These are phyloP conservation scores for Neocallimastix lanati DNA, from an alignment of 192 early-diverging fungal species.

Conservation along the genomic window DNA sequence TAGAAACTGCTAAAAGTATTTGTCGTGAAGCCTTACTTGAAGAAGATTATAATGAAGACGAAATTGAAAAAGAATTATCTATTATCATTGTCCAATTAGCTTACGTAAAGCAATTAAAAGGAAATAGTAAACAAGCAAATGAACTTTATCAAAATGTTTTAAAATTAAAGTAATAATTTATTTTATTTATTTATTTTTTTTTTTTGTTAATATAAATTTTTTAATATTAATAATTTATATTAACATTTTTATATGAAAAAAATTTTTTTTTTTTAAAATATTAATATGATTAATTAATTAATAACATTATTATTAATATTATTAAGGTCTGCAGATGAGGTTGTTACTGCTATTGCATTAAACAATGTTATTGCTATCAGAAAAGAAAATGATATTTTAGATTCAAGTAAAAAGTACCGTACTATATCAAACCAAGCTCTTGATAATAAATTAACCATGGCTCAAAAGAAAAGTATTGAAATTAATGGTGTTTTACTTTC, in stretches of 20 bases:
- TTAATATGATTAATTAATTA: neutral
- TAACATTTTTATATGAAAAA: no score
- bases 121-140: slow-evolving; percentile 21
- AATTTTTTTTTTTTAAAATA: no score
- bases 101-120: slow-evolving; percentile 45
- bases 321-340: slow-evolving; percentile 24
- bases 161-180: slow-evolving; percentile 25
- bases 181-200: no score
- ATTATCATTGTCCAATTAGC: slow-evolving; percentile 43
- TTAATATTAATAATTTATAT: no score
- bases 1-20: slow-evolving; percentile 36
- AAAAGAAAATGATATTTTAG: slow-evolving; percentile 33
- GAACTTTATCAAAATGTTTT: slow-evolving; percentile 39
- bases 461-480: slow-evolving; percentile 35
- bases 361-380: slow-evolving; percentile 46
- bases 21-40: slow-evolving; percentile 23
- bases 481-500: slow-evolving; percentile 43
- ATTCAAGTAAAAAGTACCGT: slow-evolving; percentile 32
- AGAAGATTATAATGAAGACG: slow-evolving; percentile 36
- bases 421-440: slow-evolving; percentile 27
- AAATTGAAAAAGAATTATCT: slow-evolving; percentile 44
- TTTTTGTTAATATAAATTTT: no score
- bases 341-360: slow-evolving; percentile 37
- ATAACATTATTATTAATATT: neutral
- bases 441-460: slow-evolving; percentile 32